Conservation (phyloP, 306 rosid genomes). For the Comarum palustre region DNA sequence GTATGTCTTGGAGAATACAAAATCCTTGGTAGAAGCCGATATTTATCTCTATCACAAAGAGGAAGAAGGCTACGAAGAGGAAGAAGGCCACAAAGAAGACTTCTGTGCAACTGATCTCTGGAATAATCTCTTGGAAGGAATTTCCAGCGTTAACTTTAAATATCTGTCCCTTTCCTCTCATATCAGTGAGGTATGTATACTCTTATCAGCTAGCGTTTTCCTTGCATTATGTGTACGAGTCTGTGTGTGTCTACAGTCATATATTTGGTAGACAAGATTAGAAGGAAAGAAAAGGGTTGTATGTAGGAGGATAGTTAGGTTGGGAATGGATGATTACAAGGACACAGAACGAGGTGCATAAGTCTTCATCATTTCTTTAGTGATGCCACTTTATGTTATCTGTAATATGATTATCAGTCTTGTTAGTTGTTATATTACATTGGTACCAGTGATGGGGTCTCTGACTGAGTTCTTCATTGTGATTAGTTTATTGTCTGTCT, state of each 20-base stretch:
- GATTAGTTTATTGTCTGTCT: neutral
- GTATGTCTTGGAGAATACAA: neutral
- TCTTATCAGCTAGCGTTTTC: neutral
- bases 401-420: neutral
- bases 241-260: no score
- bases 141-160: neutral
- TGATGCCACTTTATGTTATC: neutral
- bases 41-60: neutral
- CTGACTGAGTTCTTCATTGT: neutral
- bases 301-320: no score
- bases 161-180: neutral
- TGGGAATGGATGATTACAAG: neutral
- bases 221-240: neutral
- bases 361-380: neutral
- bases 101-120: neutral
- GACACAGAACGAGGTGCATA: neutral
- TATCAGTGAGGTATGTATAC: neutral
- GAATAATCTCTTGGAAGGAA: neutral
- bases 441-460: neutral
- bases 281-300: neutral
- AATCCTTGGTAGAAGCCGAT: neutral
- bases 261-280: neutral
- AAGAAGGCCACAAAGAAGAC: no score
- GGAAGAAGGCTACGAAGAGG: no score
- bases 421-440: neutral